phyloP scores from a whole-genome alignment of 257 asterid species.

The Coffea eugenioides region DNA sequence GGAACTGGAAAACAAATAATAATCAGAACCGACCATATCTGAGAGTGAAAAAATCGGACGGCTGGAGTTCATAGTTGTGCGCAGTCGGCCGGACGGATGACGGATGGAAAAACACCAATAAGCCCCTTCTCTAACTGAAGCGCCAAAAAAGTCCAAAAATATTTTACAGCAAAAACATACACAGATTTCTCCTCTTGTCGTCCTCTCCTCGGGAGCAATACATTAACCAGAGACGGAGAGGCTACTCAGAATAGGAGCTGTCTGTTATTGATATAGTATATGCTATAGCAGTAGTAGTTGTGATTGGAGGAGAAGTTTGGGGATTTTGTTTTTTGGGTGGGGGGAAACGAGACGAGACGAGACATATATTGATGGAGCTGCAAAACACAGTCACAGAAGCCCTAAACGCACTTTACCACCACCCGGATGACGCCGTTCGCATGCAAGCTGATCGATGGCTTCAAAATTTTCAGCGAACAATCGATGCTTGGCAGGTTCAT shows the following conservation, averaged over 20 bases:
- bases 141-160: slow-evolving; percentile 25
- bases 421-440: slow-evolving; percentile 90
- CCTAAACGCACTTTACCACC: slow-evolving; percentile 96
- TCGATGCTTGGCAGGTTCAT: slow-evolving; percentile 98
- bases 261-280: too few species aligned
- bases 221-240: neutral
- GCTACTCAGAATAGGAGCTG: too few species aligned
- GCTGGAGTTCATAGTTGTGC: slow-evolving; percentile 2
- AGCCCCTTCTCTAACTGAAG: slow-evolving; percentile 11
- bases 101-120: slow-evolving; percentile 8
- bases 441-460: slow-evolving; percentile 99
- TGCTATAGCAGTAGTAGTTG: neutral
- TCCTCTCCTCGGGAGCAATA: too few species aligned
- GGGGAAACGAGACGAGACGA: neutral
- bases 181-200: neutral
- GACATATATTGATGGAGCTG: slow-evolving; percentile 60
- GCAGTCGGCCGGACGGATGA: neutral
- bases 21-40: slow-evolving; percentile 10
- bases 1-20: neutral
- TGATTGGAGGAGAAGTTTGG: neutral
- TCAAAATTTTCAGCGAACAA: slow-evolving; percentile 88
- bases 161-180: neutral
- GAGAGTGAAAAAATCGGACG: neutral
- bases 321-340: neutral
- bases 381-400: slow-evolving; percentile 96